phyloP scores from a whole-genome alignment of 169 alveolate genomes.

The Perkinsus olseni region DNA sequence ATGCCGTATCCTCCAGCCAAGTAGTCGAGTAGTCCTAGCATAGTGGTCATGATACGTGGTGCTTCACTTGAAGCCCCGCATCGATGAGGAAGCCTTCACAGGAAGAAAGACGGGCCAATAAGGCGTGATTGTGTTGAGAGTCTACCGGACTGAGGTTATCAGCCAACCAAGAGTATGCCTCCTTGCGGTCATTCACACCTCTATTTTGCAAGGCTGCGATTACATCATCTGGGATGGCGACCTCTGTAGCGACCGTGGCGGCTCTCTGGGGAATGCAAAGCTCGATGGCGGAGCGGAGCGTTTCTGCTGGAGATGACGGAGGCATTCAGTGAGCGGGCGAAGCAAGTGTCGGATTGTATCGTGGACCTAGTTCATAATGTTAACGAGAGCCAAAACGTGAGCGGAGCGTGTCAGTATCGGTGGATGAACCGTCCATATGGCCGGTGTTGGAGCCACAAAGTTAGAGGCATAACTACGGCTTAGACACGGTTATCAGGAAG shows the following conservation, averaged over 20 bases:
- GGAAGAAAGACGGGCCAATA: neutral
- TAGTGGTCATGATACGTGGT: neutral
- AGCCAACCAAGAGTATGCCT: neutral
- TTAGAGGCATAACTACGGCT: no score
- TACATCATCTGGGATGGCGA: neutral
- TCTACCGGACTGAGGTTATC: neutral
- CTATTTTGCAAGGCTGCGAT: neutral
- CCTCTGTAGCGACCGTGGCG: neutral
- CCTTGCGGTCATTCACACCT: neutral
- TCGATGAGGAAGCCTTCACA: neutral
- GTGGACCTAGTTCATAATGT: neutral
- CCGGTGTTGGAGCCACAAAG: no score
- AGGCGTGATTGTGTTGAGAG: neutral
- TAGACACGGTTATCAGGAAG: no score
- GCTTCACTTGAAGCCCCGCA: neutral
- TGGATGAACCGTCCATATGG: no score
- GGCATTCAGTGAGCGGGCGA: no score
- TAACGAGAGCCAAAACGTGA: no score
- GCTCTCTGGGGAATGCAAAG: neutral
- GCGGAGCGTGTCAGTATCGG: no score
- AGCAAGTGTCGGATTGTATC: neutral
- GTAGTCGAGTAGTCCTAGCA: neutral
- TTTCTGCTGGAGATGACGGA: no score
- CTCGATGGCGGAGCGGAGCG: neutral
- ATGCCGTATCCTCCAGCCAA: neutral